Evolutionary conservation across 148 eudicot genomes (phyloP).

Genomic region (Fagopyrum esculentum): DNA sequence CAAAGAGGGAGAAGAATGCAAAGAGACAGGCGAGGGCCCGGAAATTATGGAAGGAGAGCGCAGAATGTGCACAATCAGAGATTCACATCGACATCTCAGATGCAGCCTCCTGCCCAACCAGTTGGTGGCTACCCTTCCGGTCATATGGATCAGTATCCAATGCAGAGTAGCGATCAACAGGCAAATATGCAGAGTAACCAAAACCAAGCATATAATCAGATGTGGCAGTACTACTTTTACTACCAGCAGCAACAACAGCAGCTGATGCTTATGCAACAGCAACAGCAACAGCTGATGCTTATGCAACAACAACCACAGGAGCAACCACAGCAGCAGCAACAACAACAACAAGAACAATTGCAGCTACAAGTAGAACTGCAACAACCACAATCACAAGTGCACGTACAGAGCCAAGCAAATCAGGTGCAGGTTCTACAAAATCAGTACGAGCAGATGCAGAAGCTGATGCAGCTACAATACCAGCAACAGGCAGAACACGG

Average conservation of each 20-base stretch:
- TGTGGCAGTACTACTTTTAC: constrained; percentile 50
- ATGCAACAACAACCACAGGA: constrained; percentile 23
- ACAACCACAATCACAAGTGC: constrained; percentile 18
- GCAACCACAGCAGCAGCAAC: constrained; percentile 16
- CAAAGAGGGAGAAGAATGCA: constrained; percentile 27
- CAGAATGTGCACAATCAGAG: constrained; percentile 30
- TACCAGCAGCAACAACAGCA: constrained; percentile 47
- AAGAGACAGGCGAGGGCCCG: constrained; percentile 16
- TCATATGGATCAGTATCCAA: constrained; percentile 28
- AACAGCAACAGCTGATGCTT: constrained; percentile 33
- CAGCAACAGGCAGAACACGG: constrained; percentile 20
- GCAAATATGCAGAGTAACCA: constrained; percentile 34
- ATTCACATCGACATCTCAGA: constrained; percentile 21
- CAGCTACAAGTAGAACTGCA: constrained; percentile 15
- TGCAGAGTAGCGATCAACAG: constrained; percentile 33
- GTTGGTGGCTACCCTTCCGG: constrained; percentile 25
- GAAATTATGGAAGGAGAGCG: constrained; percentile 19
- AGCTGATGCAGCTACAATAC: constrained; percentile 19
- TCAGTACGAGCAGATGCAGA: constrained; percentile 25
- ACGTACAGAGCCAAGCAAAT: constrained; percentile 11
- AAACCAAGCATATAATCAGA: constrained; percentile 38
- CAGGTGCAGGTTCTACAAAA: constrained; percentile 17
- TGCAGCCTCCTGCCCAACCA: constrained; percentile 18
- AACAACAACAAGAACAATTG: constrained; percentile 20
- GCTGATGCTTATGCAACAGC: constrained; percentile 40